These are phyloP conservation scores for Nigrograna mackinnonii DNA, from an alignment of 2,329 filamentous ascomycete genomes.

Conservation along the genomic window DNA sequence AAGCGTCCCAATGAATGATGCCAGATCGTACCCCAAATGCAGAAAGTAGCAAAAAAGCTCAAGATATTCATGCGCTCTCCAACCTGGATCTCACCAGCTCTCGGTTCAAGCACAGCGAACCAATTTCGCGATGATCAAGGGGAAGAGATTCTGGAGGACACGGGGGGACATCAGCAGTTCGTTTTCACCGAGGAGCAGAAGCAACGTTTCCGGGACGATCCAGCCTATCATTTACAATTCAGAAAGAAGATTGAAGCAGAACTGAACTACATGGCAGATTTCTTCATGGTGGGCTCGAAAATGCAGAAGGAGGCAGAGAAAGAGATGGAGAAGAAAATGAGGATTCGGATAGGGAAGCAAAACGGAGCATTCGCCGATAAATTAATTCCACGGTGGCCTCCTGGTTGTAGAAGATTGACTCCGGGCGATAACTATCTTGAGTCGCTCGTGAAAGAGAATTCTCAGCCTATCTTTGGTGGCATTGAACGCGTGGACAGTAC, in stretches of 20 bases:
- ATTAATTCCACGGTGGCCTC: constrained; percentile 40
- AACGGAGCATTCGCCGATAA: not conserved
- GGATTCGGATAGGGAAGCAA: not conserved
- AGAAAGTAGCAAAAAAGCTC: not conserved
- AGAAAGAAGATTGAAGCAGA: not conserved
- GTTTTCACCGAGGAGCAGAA: not conserved
- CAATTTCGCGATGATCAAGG: not conserved
- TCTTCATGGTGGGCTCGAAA: not conserved
- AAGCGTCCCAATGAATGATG: no score
- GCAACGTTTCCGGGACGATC: not conserved
- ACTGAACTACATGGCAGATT: not conserved
- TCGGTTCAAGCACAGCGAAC: not conserved
- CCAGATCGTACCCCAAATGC: constrained; percentile 1
- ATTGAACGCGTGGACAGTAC: constrained; percentile 23
- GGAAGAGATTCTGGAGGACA: no score
- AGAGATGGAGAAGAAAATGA: not conserved
- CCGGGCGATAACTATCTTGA: no score
- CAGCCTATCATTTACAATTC: not conserved
- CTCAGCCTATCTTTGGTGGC: constrained; percentile 16
- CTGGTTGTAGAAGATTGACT: no score
- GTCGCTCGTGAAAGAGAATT: constrained; percentile 10
- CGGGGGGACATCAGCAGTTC: no score
- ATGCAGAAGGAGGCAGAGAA: not conserved
- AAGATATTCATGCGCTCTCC: not conserved
- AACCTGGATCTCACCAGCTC: not conserved